Percentiles rank a stretch among this genome's conserved stretches.
phyloP scores from a whole-genome alignment of 768 basidiomycete species.

The Grammothele lineata region DNA sequence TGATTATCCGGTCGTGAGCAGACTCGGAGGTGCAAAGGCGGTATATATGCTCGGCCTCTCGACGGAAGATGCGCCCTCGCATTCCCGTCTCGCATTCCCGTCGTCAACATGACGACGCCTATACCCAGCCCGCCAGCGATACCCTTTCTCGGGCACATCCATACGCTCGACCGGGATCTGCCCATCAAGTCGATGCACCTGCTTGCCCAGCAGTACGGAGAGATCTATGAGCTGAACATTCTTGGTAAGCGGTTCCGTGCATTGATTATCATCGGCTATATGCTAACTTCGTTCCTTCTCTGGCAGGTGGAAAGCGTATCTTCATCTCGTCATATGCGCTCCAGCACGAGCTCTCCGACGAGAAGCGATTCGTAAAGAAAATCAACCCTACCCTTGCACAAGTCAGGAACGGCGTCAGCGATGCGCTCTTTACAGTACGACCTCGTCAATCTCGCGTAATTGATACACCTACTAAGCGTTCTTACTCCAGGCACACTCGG shows the following conservation, averaged over 20 bases:
- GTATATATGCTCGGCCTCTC: no score
- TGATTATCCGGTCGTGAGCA: no score
- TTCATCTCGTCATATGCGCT: conserved; percentile 27
- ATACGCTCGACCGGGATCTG: conserved; percentile 31
- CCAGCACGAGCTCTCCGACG: conserved; percentile 38
- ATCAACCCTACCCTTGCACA: conserved; percentile 30
- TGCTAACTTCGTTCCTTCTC: no score
- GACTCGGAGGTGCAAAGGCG: no score
- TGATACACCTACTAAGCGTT: no score
- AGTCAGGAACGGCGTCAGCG: conserved; percentile 34
- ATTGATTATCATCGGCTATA: no score
- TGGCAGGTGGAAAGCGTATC: no score
- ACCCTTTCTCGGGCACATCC: conserved; percentile 39
- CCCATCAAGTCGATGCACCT: conserved; percentile 31
- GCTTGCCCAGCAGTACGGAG: conserved; percentile 37
- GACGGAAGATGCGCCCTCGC: no score
- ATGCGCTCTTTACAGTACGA: conserved; percentile 38
- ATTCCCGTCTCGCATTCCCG: no score
- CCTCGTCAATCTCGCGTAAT: not conserved
- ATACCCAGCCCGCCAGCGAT: conserved; percentile 40
- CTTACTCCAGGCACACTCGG: conserved; percentile 13
- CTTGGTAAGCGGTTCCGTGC: conserved; percentile 22
- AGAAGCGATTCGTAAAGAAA: conserved; percentile 38
- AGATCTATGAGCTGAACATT: conserved; percentile 36
- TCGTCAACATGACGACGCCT: conserved; percentile 26